Evolutionary conservation across 306 rosid genomes (phyloP), one percentile per base, ranked within the genome.

Genomic region (Vicia villosa): DNA sequence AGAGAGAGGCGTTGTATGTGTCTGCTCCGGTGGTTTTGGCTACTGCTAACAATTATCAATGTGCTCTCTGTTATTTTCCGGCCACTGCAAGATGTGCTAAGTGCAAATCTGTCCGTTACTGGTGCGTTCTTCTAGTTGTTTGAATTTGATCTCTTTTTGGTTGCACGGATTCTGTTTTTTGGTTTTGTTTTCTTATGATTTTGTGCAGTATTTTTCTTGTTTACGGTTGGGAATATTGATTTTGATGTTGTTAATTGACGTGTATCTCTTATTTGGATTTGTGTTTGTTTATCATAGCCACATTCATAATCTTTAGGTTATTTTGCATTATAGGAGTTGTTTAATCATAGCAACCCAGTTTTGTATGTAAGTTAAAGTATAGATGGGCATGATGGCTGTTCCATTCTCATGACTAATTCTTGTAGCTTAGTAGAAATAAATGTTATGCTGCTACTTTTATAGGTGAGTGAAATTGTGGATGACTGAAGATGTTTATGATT

Each of bases 61-160:
- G 98, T 26, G 90, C 87, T 14, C 90, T 88, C 5, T 93, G 98
- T 76, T 88, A 75, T 61, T 69, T 80, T 63, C 91, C 96, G 21
- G 90, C 97, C 64, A 83, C 90, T 19, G 83, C 87, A 1, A 91
- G 94, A 15, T 93, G 98, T 36, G 80, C 96, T 16, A 83, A 78
- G 62, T 93, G 98, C 80, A 93, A 88, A 82, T 84, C 87, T 14
- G 94, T 88, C 70, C 96, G 90, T 4, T 93, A 93, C 86, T 93
- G 98, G 97, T 93, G 79, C 10, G 86, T 72, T 15, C 11, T 15
- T 52, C n/a, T 21, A 21, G 14, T 11, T 11, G 56, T 17, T 52
- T 11, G 3, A 52, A 10, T 21, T 52, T 54, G 36, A 22, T 54
- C 26, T 65, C 28, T 17, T 60, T 30, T 10, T 49, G 17, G 70